Conservation (phyloP, 2,329 filamentous ascomycete species). For the Exophiala aquamarina region DNA sequence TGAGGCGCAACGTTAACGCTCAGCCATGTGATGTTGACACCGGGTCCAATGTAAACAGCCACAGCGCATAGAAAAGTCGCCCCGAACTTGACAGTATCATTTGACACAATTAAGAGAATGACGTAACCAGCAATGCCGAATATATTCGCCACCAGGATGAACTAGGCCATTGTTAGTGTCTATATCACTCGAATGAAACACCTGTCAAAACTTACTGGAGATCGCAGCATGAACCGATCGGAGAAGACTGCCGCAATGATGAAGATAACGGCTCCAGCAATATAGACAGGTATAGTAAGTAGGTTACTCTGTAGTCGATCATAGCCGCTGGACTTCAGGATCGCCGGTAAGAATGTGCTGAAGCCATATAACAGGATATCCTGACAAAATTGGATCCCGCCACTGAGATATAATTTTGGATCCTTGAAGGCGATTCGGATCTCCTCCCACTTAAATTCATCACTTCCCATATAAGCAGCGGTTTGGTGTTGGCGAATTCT, state of each 20-base stretch:
- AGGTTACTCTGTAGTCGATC: slow-evolving; percentile 51
- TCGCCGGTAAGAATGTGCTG: slow-evolving; percentile 57
- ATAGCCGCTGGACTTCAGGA: slow-evolving; percentile 54
- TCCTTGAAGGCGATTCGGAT: slow-evolving; percentile 50
- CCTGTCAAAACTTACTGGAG: slow-evolving; percentile 27
- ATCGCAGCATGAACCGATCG: slow-evolving; percentile 41
- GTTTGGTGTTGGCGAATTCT: slow-evolving; percentile 46
- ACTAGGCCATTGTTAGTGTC: slow-evolving; percentile 27
- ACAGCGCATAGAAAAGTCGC: slow-evolving; percentile 51
- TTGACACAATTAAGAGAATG: slow-evolving; percentile 48
- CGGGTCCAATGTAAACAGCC: slow-evolving; percentile 50
- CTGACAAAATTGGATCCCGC: slow-evolving; percentile 52
- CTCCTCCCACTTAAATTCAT: slow-evolving; percentile 53
- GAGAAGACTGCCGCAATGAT: slow-evolving; percentile 48
- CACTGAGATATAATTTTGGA: slow-evolving; percentile 53
- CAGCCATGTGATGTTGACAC: slow-evolving; percentile 49
- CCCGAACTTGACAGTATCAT: slow-evolving; percentile 52
- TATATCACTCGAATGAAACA: no score
- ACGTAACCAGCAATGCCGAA: slow-evolving; percentile 53
- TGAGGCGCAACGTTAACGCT: slow-evolving; percentile 51
- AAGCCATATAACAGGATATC: slow-evolving; percentile 58
- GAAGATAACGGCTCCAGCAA: slow-evolving; percentile 50
- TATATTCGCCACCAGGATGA: slow-evolving; percentile 39
- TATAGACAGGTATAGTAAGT: slow-evolving; percentile 58
- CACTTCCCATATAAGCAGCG: slow-evolving; percentile 51